Conservation (phyloP, 306 rosid genomes). For the Gastrolobium bilobum region DNA sequence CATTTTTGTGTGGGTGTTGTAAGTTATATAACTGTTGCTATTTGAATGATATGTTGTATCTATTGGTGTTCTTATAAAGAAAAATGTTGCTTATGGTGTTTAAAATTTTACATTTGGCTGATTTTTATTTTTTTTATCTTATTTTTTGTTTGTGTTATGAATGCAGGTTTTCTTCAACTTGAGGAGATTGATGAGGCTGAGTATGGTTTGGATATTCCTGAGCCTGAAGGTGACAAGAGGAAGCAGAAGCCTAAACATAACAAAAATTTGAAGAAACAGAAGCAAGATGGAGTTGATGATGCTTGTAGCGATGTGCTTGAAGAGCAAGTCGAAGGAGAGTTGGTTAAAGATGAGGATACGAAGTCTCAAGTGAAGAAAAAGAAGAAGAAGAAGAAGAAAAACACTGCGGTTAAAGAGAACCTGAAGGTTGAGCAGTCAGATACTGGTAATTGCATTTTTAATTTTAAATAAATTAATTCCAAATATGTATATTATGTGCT, state of each 20-base stretch:
- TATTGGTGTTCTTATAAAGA: not conserved
- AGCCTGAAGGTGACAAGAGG: slow-evolving; percentile 50
- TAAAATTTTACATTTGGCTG: not conserved
- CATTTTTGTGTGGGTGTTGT: not conserved
- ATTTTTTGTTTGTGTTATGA: not conserved
- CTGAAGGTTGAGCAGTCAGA: slow-evolving; percentile 45
- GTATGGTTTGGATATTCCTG: slow-evolving; percentile 71
- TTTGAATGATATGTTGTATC: not conserved
- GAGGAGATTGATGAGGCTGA: slow-evolving; percentile 92
- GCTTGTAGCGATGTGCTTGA: slow-evolving; percentile 41
- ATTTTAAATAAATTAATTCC: not conserved
- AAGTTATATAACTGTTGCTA: not conserved
- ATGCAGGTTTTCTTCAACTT: slow-evolving; percentile 80
- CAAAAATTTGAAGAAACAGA: slow-evolving; percentile 51
- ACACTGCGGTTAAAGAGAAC: slow-evolving; percentile 47
- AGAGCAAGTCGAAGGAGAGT: slow-evolving; percentile 42
- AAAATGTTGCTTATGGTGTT: not conserved
- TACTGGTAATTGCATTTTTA: slow-evolving; percentile 62
- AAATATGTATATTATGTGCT: not conserved
- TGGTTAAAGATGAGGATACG: slow-evolving; percentile 47
- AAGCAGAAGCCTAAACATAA: slow-evolving; percentile 48
- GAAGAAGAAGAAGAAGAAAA: slow-evolving; percentile 53
- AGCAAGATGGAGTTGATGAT: slow-evolving; percentile 43
- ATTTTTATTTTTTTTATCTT: not conserved
- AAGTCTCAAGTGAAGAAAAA: slow-evolving; percentile 55